These are phyloP conservation scores for Alnus glutinosa DNA, from an alignment of 306 rosid species.

Conservation along the genomic window DNA sequence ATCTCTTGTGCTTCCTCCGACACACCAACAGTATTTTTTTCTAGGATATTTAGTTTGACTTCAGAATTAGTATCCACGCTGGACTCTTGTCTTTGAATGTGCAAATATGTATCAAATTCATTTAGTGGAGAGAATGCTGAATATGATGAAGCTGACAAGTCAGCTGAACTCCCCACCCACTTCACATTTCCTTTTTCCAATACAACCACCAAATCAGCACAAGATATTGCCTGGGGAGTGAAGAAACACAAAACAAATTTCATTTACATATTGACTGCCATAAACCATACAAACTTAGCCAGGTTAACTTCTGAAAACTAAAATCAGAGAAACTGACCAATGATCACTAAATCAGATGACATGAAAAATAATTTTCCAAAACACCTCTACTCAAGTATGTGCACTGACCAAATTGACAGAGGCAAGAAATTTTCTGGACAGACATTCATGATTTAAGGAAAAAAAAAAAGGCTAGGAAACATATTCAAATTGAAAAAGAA, in stretches of 20 bases:
- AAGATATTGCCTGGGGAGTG: conserved; percentile 70
- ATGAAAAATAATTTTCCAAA: background rate
- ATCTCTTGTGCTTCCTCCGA: conserved; percentile 49
- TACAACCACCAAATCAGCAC: conserved; percentile 69
- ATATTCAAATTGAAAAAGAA: too few relatives aligned
- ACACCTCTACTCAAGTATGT: background rate
- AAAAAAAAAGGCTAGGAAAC: background rate
- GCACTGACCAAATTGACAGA: background rate
- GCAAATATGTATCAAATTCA: conserved; percentile 59
- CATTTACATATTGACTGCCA: background rate
- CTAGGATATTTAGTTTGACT: conserved; percentile 37
- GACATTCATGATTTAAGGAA: background rate
- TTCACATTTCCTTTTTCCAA: conserved; percentile 82
- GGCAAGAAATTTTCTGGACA: background rate
- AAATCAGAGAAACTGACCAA: background rate
- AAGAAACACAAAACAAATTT: background rate
- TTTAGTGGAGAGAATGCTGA: conserved; percentile 59
- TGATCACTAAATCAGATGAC: background rate
- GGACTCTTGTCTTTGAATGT: conserved; percentile 42
- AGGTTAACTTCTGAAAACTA: background rate
- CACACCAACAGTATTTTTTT: conserved; percentile 29
- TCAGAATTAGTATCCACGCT: conserved; percentile 34
- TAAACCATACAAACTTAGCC: background rate
- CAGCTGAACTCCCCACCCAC: conserved; percentile 71
- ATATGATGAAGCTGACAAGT: conserved; percentile 58